A percentile compares a stretch with the other conserved stretches of the same genome.
phyloP scores from a whole-genome alignment of 2,329 filamentous ascomycete species.

The Talaromyces sp. region DNA sequence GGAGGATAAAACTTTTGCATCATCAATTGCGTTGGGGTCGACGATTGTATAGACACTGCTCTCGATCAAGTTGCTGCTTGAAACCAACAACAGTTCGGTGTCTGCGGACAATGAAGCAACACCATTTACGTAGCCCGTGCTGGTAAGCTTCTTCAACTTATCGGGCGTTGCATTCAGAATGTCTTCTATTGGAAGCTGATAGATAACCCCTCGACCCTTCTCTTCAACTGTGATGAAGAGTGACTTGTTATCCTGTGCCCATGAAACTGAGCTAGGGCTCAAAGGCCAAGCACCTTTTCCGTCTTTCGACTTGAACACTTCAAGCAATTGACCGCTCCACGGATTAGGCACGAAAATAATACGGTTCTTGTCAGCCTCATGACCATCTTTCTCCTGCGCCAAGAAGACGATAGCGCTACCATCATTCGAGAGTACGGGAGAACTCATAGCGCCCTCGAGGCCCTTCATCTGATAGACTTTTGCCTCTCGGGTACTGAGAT shows the following conservation, averaged over 20 bases:
- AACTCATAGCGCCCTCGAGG: constrained; percentile 44
- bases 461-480: constrained; percentile 32
- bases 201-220: constrained; percentile 41
- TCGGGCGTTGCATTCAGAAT: constrained; percentile 29
- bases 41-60: constrained; percentile 44
- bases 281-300: constrained; percentile 41
- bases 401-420: constrained; percentile 43
- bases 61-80: constrained; percentile 44
- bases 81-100: constrained; percentile 39
- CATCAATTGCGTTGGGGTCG: constrained; percentile 31
- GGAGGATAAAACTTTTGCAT: constrained; percentile 38
- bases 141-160: constrained; percentile 37
- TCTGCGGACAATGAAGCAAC: constrained; percentile 34
- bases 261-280: constrained; percentile 41
- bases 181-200: constrained; percentile 35
- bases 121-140: constrained; percentile 40
- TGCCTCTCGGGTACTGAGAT: constrained; percentile 29
- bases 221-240: constrained; percentile 43
- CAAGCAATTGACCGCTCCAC: constrained; percentile 38
- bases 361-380: constrained; percentile 47
- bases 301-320: constrained; percentile 37
- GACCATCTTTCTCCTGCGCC: constrained; percentile 44
- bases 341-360: constrained; percentile 43
- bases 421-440: constrained; percentile 44
- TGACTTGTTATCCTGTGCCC: constrained; percentile 41